Evolutionary conservation across 208 protist species (phyloP).

Genomic region (Trypanosoma conorhini): DNA sequence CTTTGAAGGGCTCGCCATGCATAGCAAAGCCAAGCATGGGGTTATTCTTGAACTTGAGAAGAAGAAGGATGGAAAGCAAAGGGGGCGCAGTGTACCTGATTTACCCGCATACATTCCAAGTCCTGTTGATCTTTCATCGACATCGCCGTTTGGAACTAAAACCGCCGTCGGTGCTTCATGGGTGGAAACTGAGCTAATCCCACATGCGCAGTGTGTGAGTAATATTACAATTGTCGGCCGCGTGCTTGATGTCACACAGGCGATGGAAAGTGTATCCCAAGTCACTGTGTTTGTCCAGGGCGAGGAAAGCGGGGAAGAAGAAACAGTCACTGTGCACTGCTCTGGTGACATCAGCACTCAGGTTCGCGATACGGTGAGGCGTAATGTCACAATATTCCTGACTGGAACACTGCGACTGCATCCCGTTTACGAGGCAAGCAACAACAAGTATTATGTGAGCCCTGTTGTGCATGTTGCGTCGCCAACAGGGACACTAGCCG

Average conservation of each 20-base stretch:
- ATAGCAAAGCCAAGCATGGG: slow-evolving; percentile 81
- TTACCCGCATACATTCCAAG: slow-evolving; percentile 88
- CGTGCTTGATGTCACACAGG: slow-evolving; percentile 44
- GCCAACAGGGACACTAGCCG: slow-evolving; percentile 42
- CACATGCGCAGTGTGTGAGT: slow-evolving; percentile 66
- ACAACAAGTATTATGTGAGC: slow-evolving; percentile 50
- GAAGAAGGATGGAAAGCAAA: slow-evolving; percentile 24
- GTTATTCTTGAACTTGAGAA: slow-evolving; percentile 43
- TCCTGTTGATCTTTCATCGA: slow-evolving; percentile 84
- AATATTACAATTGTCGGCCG: slow-evolving; percentile 62
- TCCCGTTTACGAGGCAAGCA: slow-evolving; percentile 48
- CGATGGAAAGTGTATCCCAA: slow-evolving; percentile 33
- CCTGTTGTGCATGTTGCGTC: slow-evolving; percentile 63
- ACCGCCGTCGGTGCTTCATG: slow-evolving; percentile 37
- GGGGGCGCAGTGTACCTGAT: slow-evolving; percentile 30
- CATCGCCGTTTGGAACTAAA: slow-evolving; percentile 66
- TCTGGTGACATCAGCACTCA: slow-evolving; percentile 26
- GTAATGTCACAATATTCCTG: slow-evolving; percentile 57
- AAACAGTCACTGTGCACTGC: slow-evolving; percentile 68
- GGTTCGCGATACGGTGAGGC: slow-evolving; percentile 24
- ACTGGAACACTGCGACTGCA: slow-evolving; percentile 64
- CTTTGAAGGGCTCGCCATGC: slow-evolving; percentile 70
- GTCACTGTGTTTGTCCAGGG: slow-evolving; percentile 57
- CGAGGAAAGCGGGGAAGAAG: slow-evolving; percentile 29
- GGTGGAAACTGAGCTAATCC: slow-evolving; percentile 70